Evolutionary conservation across 176 grass and related monocot genomes (phyloP).

Genomic region (Phragmites australis): DNA sequence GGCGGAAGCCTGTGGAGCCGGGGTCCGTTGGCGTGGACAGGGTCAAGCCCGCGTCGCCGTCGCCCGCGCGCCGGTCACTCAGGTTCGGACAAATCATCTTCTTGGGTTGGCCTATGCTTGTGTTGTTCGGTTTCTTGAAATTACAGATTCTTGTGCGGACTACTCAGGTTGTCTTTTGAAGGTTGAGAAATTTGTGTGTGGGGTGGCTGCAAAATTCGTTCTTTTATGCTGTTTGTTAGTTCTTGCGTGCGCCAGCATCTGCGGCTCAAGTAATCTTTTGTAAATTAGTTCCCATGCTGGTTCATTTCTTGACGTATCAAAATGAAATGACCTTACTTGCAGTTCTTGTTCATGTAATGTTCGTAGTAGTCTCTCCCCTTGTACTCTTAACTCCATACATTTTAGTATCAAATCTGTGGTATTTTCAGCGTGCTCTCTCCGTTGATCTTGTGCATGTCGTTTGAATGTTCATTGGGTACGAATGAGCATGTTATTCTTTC

Average conservation of each 20-base stretch:
- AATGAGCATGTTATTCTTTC: not conserved
- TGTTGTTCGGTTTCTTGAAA: not conserved
- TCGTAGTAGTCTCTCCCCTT: not conserved
- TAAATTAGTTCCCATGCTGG: not conserved
- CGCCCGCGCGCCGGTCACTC: conserved; percentile 50
- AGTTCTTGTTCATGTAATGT: not conserved
- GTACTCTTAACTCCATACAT: not conserved
- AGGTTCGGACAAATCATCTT: conserved; percentile 29
- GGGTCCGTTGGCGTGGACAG: not conserved
- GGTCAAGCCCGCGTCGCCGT: not conserved
- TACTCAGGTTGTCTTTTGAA: not conserved
- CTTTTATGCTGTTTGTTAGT: not conserved
- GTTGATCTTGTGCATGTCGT: not conserved
- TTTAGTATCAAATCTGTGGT: not conserved
- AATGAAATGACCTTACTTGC: not conserved
- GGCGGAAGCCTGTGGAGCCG: conserved; percentile 29
- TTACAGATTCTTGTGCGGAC: not conserved
- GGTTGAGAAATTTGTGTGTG: not conserved
- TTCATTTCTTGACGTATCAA: not conserved
- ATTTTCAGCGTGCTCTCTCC: not conserved
- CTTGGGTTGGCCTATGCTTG: not conserved
- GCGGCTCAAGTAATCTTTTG: not conserved
- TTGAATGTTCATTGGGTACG: not conserved
- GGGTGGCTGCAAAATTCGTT: not conserved
- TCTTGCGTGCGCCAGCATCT: not conserved